Base-by-base conservation (phyloP, 352 stramenopile genomes). In the Phytophthora pseudosyringae region DNA sequence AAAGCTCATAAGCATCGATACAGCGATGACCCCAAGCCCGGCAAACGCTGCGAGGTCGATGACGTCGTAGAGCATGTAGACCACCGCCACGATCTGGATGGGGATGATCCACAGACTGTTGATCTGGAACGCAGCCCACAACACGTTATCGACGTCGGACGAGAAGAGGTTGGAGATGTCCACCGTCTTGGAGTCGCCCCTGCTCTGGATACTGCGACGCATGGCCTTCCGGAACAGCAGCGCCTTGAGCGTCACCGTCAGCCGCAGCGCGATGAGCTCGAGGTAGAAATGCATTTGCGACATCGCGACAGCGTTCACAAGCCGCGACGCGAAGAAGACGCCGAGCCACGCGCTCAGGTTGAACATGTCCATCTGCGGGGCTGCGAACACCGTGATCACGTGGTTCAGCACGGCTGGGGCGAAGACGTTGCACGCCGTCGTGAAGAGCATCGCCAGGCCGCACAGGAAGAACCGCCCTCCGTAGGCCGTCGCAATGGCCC, bases 131-230 rank as follows among this genome's bases (percentile, higher is more conserved):
- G 67, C 67, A 2, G 71, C 81, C 8, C 41, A 66, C 28, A 88
- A 28, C 4, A 88, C 16, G 29, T 77, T 84, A 31, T 93, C 71
- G 0, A 91, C 80, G 68, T 99, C 95, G 32, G 97, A 90, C 5
- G 87, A 92, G 59, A 97, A 96, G 7, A 99, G 77, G 59, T 98
- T 99, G 6, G 89, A 83, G 36, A 98, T 91, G 68, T 98, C 90
- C 26, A 75, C 67, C 3, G 59, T 38, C 11, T 55, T 52, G 7
- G 32, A 8, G 0, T 74, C 67, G 15, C 13, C 10, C 21, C 65
- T 64, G 28, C 15, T 53, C 28, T 80, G 66, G 11, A 48, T 53
- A 26, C 51, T 62, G 25, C 66, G 69, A 1, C 74, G 73, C 46
- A 83, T 52, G 5, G 72, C 64, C 52, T 88, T 88, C 26, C 52